These are phyloP conservation scores for Pisolithus orientalis DNA, from an alignment of 768 basidiomycete genomes.

Conservation along the genomic window DNA sequence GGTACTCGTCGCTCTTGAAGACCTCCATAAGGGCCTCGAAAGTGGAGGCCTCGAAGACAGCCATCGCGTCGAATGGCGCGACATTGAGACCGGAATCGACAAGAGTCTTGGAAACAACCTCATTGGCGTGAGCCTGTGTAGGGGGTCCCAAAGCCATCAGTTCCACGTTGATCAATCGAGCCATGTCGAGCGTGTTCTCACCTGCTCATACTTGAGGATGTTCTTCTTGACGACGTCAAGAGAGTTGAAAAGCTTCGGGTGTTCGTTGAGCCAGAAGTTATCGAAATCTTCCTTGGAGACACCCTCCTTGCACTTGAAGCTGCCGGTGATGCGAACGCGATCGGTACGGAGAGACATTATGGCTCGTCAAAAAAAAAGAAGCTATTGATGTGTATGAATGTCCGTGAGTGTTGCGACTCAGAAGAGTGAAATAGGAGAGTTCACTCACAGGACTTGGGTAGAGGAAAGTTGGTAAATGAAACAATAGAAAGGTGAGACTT, in stretches of 20 bases:
- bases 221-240: constrained; percentile 29
- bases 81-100: constrained; percentile 8
- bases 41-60: constrained; percentile 27
- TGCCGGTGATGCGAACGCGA: constrained; percentile 24
- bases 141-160: not conserved
- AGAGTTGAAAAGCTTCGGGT: constrained; percentile 22
- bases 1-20: constrained; percentile 7
- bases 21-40: constrained; percentile 29
- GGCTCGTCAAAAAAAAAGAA: not conserved
- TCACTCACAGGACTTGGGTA: not conserved
- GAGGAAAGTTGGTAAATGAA: not conserved
- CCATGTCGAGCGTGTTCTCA: constrained; percentile 5
- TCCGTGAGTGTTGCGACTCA: not conserved
- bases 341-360: constrained; percentile 19
- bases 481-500: not conserved
- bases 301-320: constrained; percentile 21
- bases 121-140: constrained; percentile 18
- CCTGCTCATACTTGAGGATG: constrained; percentile 31
- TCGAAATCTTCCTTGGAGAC: constrained; percentile 27
- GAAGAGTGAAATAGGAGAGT: not conserved
- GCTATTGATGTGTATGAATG: not conserved
- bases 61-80: constrained; percentile 25
- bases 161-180: not conserved
- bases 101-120: constrained; percentile 1
- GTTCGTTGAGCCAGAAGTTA: constrained; percentile 24